Conservation (phyloP, 129 eudicot species). For the Ambrosia trifida region DNA sequence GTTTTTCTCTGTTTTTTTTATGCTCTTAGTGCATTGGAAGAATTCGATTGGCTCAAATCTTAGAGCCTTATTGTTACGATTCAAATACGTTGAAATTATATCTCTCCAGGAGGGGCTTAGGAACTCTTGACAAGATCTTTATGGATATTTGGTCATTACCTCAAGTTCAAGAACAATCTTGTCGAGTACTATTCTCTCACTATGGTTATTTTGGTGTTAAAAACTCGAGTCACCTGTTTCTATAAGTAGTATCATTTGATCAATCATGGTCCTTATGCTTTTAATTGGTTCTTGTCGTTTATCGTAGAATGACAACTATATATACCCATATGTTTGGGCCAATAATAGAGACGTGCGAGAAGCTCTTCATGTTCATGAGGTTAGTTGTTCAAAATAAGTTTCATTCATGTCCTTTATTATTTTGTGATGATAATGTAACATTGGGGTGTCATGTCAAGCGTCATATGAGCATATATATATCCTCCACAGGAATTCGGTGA, state of each 20-base stretch:
- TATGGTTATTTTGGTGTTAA: background rate
- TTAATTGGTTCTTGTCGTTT: too few relatives aligned
- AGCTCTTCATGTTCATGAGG: constrained; percentile 33
- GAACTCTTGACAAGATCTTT: constrained; percentile 2
- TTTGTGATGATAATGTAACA: background rate
- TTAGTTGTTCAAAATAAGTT: background rate
- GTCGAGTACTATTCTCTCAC: constrained; percentile 28
- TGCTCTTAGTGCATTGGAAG: constrained; percentile 26
- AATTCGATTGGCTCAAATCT: background rate
- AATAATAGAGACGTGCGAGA: constrained; percentile 30
- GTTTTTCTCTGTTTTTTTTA: too few relatives aligned
- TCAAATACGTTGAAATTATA: background rate
- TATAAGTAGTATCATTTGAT: too few relatives aligned
- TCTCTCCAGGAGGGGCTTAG: background rate
- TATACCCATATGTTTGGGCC: constrained; percentile 27
- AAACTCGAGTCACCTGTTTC: too few relatives aligned
- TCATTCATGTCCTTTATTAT: background rate
- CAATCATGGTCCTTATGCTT: too few relatives aligned
- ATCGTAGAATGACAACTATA: constrained; percentile 14
- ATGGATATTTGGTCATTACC: constrained; percentile 10
- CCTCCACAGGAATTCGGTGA: constrained; percentile 15
- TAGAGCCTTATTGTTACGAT: constrained; percentile 30
- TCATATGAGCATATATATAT: constrained; percentile 4
- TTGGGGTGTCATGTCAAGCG: too few relatives aligned
- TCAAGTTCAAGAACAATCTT: constrained; percentile 8